Evolutionary conservation across 495 filamentous ascomycete genomes (phyloP).

Genomic region (Jackrogersella minutella): DNA sequence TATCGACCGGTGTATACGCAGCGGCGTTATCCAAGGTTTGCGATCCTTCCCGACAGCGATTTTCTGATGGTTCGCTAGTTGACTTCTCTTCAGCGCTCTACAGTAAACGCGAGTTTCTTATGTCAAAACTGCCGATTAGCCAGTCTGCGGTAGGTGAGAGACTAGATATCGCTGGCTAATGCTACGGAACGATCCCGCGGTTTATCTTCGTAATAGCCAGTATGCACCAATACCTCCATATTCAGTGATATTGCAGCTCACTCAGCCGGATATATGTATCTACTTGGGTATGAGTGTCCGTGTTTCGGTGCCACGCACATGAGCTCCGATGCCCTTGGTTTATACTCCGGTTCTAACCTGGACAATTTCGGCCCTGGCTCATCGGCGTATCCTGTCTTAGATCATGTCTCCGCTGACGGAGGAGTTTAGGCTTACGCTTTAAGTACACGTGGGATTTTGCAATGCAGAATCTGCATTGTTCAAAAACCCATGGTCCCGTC

Average conservation of each 20-base stretch:
- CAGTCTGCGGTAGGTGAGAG: conserved; percentile 19
- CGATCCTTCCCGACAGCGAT: conserved; percentile 34
- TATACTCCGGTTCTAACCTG: neutral
- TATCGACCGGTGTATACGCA: conserved; percentile 24
- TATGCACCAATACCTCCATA: neutral
- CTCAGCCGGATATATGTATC: neutral
- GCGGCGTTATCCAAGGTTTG: conserved; percentile 21
- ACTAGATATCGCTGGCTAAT: neutral
- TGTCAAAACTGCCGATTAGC: conserved; percentile 1
- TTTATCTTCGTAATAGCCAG: conserved; percentile 1
- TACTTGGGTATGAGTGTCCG: neutral
- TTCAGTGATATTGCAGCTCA: neutral
- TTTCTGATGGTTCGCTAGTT: conserved; percentile 17
- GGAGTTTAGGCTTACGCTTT: neutral
- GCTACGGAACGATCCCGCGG: neutral
- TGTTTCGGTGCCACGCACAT: neutral
- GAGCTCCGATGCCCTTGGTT: neutral
- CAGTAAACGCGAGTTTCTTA: neutral
- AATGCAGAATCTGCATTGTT: conserved; percentile 8
- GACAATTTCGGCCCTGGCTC: conserved; percentile 5
- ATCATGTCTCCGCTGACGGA: neutral
- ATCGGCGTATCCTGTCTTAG: conserved; percentile 3
- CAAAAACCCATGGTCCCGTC: neutral
- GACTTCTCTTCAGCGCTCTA: conserved; percentile 2
- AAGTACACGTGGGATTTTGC: conserved; percentile 8